phyloP scores from a whole-genome alignment of 208 protist species.

The Angomonas ambiguus region DNA sequence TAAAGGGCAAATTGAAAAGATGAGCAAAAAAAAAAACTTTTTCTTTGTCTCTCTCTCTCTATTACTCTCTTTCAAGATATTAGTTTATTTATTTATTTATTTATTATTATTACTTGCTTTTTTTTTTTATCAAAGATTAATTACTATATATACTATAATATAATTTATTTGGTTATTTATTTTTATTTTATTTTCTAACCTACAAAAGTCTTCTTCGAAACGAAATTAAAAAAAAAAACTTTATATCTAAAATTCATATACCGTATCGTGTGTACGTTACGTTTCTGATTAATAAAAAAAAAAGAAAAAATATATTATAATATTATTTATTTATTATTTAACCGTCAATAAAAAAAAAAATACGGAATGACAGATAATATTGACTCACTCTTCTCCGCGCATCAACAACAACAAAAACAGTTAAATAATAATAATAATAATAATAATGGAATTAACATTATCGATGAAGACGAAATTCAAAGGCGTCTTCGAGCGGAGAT shows the following conservation, averaged over 20 bases:
- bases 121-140: neutral
- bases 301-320: neutral
- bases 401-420: too few species aligned
- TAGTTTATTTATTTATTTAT: neutral
- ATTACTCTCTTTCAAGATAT: neutral
- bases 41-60: neutral
- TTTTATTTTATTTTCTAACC: neutral
- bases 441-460: conserved; percentile 23
- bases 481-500: conserved; percentile 48
- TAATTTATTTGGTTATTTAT: neutral
- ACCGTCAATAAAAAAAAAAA: too few species aligned
- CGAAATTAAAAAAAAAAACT: neutral
- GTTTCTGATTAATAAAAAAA: conserved; percentile 9
- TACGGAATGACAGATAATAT: neutral
- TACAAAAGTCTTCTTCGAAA: neutral
- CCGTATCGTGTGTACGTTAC: too few species aligned
- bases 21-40: conserved; percentile 5
- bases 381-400: neutral
- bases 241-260: neutral
- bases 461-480: conserved; percentile 53
- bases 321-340: too few species aligned
- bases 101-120: conserved; percentile 6
- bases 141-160: neutral
- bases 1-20: neutral
- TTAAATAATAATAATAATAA: neutral